Evolutionary conservation across 139 green algal genomes (phyloP).

Genomic region (Gonium pectorale): DNA sequence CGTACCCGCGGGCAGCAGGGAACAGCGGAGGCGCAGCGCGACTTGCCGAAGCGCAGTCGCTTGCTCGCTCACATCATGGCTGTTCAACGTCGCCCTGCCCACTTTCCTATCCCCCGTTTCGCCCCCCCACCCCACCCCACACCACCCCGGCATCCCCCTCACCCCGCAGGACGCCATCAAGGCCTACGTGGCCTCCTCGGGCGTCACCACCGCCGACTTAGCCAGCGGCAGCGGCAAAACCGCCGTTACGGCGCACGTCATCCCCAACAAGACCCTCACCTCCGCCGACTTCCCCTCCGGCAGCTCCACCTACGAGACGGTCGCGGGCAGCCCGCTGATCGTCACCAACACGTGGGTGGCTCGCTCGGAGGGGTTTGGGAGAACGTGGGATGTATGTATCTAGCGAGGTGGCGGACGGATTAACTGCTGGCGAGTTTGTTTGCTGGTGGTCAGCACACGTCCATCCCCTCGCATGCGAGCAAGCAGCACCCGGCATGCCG

Average conservation of each 20-base stretch:
- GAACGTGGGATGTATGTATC: not conserved
- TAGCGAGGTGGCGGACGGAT: too few species aligned
- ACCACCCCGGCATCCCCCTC: too few species aligned
- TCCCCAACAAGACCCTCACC: not conserved
- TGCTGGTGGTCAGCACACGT: not conserved
- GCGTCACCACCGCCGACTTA: not conserved
- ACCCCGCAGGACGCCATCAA: constrained; percentile 11
- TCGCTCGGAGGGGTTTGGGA: not conserved
- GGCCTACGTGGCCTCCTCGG: not conserved
- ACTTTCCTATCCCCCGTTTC: too few species aligned
- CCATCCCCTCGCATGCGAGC: not conserved
- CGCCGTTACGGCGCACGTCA: not conserved
- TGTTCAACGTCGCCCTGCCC: too few species aligned
- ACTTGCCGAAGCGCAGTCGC: too few species aligned
- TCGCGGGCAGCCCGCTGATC: not conserved
- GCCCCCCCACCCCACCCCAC: too few species aligned
- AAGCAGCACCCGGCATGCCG: not conserved
- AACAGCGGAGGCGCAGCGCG: too few species aligned
- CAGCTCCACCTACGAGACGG: not conserved
- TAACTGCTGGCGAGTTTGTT: too few species aligned
- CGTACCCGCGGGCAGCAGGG: too few species aligned
- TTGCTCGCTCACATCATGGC: too few species aligned
- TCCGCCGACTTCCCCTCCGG: not conserved
- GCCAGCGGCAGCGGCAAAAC: not conserved
- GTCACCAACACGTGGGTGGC: not conserved